Conservation (phyloP, 345 rosid genomes). For the Dovyalis caffra region DNA sequence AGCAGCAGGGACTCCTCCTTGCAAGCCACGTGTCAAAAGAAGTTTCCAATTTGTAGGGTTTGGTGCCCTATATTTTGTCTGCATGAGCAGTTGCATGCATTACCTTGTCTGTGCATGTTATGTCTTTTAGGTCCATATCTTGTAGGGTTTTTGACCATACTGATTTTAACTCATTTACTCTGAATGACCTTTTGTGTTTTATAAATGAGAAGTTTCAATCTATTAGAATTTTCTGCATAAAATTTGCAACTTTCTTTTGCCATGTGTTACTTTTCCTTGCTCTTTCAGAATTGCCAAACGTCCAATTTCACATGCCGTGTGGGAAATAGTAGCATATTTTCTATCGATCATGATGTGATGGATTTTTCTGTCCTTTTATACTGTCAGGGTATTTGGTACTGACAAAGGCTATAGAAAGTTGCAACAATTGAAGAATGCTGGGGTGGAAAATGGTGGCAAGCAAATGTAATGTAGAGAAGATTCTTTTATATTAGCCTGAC, state of each 20-base stretch:
- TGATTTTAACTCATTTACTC: background rate
- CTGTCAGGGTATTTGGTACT: conserved; percentile 84
- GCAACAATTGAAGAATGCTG: conserved; percentile 59
- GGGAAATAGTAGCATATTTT: background rate
- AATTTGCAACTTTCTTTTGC: background rate
- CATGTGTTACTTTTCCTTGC: background rate
- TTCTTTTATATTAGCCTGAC: conserved; percentile 26
- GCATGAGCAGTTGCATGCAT: background rate
- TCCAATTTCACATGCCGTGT: background rate
- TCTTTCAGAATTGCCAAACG: background rate
- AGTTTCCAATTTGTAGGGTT: background rate
- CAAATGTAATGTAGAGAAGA: conserved; percentile 23
- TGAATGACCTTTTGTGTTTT: background rate
- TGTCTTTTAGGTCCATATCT: background rate
- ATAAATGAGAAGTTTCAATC: too few relatives aligned
- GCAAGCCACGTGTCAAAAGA: background rate
- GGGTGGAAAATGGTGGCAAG: conserved; percentile 29
- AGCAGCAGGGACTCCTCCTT: background rate
- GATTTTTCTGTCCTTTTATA: background rate
- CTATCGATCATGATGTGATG: background rate
- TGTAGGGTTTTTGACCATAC: background rate
- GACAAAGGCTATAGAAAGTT: conserved; percentile 91
- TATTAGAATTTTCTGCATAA: background rate
- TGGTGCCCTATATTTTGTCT: background rate
- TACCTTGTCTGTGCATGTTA: background rate